These are phyloP conservation scores for Melanopsichium pennsylvanicum DNA, from an alignment of 1,284 basidiomycete genomes.

Conservation along the genomic window DNA sequence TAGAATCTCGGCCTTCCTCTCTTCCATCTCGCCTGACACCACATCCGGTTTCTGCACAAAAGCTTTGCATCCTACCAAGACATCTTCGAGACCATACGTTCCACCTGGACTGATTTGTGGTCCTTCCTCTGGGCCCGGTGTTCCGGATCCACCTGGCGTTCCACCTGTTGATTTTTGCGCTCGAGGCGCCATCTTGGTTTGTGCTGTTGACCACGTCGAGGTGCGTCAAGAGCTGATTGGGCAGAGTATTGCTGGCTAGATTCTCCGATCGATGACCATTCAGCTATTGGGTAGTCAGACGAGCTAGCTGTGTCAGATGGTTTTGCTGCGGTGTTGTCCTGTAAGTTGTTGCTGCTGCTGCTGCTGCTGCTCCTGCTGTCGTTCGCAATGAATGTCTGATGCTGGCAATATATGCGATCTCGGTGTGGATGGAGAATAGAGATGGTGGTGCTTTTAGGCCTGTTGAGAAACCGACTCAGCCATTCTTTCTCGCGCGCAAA, in stretches of 20 bases:
- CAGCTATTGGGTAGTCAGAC: constrained; percentile 3
- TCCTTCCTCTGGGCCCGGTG: constrained; percentile 44
- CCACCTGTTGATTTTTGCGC: constrained; percentile 40
- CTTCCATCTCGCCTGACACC: constrained; percentile 58
- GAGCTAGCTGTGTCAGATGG: neutral
- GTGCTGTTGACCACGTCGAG: too few species aligned
- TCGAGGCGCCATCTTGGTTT: constrained; percentile 43
- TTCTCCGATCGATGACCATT: neutral
- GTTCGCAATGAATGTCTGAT: too few species aligned
- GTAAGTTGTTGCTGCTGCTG: neutral
- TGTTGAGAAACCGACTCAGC: too few species aligned
- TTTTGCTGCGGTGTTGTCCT: neutral
- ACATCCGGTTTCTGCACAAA: constrained; percentile 62
- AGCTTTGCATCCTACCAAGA: constrained; percentile 58
- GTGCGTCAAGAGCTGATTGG: too few species aligned
- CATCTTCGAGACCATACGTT: constrained; percentile 56
- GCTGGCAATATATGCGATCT: too few species aligned
- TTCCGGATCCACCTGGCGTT: constrained; percentile 37
- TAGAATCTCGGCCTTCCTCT: constrained; percentile 62
- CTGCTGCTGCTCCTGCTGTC: too few species aligned
- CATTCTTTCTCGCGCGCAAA: too few species aligned
- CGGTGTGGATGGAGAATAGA: too few species aligned
- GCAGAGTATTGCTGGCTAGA: neutral
- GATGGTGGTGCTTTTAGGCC: too few species aligned
- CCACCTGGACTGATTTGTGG: constrained; percentile 51